Evolutionary conservation across 805 yeast genomes (phyloP).

Genomic region (Ogataea minuta): DNA sequence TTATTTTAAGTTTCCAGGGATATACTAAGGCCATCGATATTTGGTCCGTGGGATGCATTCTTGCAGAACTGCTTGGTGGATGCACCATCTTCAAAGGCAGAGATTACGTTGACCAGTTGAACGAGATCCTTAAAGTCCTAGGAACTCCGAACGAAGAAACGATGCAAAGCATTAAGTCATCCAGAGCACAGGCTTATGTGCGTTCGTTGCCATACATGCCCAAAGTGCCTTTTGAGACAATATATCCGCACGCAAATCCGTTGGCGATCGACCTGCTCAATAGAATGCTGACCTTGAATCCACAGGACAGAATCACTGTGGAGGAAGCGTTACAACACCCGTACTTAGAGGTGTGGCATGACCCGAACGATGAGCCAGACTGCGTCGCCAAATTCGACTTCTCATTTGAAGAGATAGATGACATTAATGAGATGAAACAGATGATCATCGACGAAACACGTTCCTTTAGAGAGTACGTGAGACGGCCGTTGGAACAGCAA

Average conservation of each 20-base stretch:
- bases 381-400: constrained; percentile 83
- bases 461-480: constrained; percentile 73
- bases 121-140: constrained; percentile 77
- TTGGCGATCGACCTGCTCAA: constrained; percentile 79
- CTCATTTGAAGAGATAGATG: constrained; percentile 81
- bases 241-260: constrained; percentile 86
- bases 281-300: constrained; percentile 83
- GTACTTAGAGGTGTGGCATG: constrained; percentile 86
- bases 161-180: constrained; percentile 68
- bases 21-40: constrained; percentile 95
- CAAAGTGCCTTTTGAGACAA: constrained; percentile 62
- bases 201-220: constrained; percentile 82
- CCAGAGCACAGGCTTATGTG: constrained; percentile 89
- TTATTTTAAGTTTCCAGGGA: constrained; percentile 90
- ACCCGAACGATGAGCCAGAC: constrained; percentile 85
- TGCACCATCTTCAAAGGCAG: constrained; percentile 91
- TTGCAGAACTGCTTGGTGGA: constrained; percentile 91
- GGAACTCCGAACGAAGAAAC: constrained; percentile 90
- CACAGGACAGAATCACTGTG: constrained; percentile 78
- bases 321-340: constrained; percentile 89
- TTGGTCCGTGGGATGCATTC: constrained; percentile 97
- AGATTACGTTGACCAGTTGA: constrained; percentile 93
- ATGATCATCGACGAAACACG: constrained; percentile 81
- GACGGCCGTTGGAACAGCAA: constrained; percentile 65
- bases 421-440: constrained; percentile 67